Evolutionary conservation across 164 flowering plant genomes (phyloP).

Genomic region (Santalum album): DNA sequence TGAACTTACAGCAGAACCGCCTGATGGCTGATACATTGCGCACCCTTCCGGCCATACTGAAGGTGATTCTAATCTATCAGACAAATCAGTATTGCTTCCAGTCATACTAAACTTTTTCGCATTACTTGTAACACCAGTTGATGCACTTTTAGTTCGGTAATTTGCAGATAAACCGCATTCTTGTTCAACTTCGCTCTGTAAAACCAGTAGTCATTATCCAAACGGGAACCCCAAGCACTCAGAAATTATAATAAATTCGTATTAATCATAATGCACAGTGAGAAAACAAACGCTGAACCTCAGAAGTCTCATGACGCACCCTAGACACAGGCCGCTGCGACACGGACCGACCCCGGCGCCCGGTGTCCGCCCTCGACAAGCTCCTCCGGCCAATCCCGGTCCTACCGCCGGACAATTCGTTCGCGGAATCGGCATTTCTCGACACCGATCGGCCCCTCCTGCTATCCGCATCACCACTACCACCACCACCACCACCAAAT

Average conservation of each 20-base stretch:
- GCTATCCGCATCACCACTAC: conserved; percentile 12
- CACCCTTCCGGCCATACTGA: conserved; percentile 31
- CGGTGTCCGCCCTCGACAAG: conserved; percentile 38
- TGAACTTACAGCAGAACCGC: conserved; percentile 22
- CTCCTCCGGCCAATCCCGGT: conserved; percentile 44
- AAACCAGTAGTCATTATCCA: conserved; percentile 1
- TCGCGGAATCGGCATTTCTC: conserved; percentile 12
- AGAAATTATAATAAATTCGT: not conserved
- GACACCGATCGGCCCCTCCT: conserved; percentile 52
- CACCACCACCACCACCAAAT: conserved; percentile 1
- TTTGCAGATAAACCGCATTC: conserved; percentile 12
- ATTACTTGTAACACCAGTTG: conserved; percentile 13
- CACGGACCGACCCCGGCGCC: conserved; percentile 25
- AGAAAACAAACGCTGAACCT: conserved; percentile 27
- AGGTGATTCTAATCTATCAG: conserved; percentile 5
- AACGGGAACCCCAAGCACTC: conserved; percentile 1
- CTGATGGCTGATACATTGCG: conserved; percentile 19
- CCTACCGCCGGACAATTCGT: conserved; percentile 10
- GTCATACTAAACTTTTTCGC: conserved; percentile 9
- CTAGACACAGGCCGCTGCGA: conserved; percentile 35
- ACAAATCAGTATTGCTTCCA: conserved; percentile 18
- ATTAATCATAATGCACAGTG: not conserved
- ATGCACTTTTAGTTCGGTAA: too few relatives aligned
- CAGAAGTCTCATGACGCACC: conserved; percentile 23
- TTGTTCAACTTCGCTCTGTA: conserved; percentile 41